Conservation (phyloP, 371 early-diverging fungal species). For the Apophysomyces trapeziformis region DNA sequence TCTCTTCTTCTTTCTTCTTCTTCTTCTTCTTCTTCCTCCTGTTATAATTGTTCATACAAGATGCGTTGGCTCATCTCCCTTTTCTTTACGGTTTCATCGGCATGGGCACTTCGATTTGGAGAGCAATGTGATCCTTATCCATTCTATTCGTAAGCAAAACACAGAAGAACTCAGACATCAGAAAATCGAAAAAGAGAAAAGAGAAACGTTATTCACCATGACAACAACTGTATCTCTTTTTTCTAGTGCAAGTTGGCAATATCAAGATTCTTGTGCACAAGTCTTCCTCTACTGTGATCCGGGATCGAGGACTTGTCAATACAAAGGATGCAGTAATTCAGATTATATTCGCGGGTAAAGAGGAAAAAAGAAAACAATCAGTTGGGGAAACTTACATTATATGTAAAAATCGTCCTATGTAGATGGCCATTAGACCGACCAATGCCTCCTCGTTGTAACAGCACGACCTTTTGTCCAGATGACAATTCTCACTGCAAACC, state of each 20-base stretch:
- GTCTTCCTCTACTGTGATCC: conserved; percentile 48
- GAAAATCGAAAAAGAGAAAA: neutral
- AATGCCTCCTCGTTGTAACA: conserved; percentile 38
- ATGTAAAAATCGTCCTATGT: neutral
- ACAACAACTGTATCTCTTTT: neutral
- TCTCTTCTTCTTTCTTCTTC: no score
- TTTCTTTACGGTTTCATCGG: conserved; percentile 2
- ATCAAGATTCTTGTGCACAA: conserved; percentile 44
- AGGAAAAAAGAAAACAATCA: neutral
- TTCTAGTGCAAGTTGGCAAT: conserved; percentile 37
- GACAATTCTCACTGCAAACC: conserved; percentile 38
- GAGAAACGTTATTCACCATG: neutral
- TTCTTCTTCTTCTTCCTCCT: no score
- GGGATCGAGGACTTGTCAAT: conserved; percentile 36
- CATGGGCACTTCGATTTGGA: conserved; percentile 29
- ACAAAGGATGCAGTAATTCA: conserved; percentile 48
- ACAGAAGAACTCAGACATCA: neutral
- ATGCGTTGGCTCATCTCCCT: conserved; percentile 5
- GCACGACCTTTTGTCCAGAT: conserved; percentile 45
- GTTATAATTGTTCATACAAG: conserved; percentile 13
- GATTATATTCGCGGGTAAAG: conserved; percentile 50
- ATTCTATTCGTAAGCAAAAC: conserved; percentile 32
- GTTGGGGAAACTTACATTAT: no score
- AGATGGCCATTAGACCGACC: conserved; percentile 37
- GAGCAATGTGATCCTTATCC: conserved; percentile 38